Evolutionary conservation across 148 eudicot species (phyloP), one percentile per base, ranked within the genome.

Genomic region (Arbutus unedo): DNA sequence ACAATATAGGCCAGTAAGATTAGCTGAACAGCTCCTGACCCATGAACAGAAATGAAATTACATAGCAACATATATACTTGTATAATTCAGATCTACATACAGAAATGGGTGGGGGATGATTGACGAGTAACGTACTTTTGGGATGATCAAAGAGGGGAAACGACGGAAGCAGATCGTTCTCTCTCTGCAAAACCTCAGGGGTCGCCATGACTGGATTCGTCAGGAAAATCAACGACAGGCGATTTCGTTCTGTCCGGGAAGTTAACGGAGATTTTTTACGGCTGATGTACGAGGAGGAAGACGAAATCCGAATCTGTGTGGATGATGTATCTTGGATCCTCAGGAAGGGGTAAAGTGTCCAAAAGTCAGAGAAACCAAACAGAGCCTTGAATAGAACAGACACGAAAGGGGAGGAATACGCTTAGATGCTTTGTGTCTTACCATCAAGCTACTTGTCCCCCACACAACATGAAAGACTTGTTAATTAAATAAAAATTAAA

Each of bases 111-210:
- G 38, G 38, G 38, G 38, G 38, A 31, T 31, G 38, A 31, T 31
- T 31, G 54, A 51, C 8, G 11, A 51, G 8, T 8, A 13, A 13
- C 41, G 83, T 55, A 91, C 95, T 94, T 86, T 89, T 85, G 64
- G 85, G 87, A 62, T 85, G 81, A n/a, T 90, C 91, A 72, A 94
- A 90, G 57, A 91, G 87, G 76, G 93, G 89, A 45, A 92, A 54
- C 57, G 86, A 90, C 79, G 89, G 87, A 77, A 85, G 85, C 76
- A 88, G 73, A 80, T 94, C 93, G 80, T 89, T 86, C 41, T 92
- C 91, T 18, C 83, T 87, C 81, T 84, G 90, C 79, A 90, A 71
- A 66, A 90, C 86, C 43, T 88, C 84, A 18, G 91, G 82, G 7
- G 90, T 83, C 25, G 91, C 94, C 98, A 94, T 94, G 89, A 80